phyloP scores from a whole-genome alignment of 306 rosid species.

The Cicer arietinum region DNA sequence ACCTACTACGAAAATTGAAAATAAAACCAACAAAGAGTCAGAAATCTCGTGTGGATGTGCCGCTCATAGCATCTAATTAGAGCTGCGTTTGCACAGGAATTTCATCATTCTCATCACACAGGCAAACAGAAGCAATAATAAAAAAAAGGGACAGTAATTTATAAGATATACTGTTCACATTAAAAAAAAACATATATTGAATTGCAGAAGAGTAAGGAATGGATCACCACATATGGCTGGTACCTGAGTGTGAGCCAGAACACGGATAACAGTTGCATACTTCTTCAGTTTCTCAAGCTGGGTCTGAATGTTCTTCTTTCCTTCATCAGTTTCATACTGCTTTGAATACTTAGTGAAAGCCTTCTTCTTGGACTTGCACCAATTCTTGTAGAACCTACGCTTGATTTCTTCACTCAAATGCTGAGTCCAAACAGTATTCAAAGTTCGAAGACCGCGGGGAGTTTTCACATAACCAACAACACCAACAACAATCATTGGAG shows the following conservation, averaged over 20 bases:
- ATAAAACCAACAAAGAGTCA: constrained; percentile 32
- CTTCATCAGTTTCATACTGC: constrained; percentile 75
- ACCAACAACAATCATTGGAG: constrained; percentile 86
- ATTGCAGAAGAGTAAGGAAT: background rate
- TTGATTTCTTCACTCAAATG: constrained; percentile 81
- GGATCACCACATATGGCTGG: background rate
- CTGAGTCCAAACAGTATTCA: constrained; percentile 89
- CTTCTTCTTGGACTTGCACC: constrained; percentile 95
- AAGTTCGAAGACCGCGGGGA: constrained; percentile 84
- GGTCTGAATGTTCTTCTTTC: constrained; percentile 66
- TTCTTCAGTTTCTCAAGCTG: constrained; percentile 81
- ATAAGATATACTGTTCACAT: background rate
- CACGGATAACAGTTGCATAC: constrained; percentile 74
- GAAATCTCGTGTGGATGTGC: constrained; percentile 64
- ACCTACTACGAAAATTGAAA: background rate
- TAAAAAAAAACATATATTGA: background rate
- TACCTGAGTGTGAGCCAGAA: constrained; percentile 94
- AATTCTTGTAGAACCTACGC: constrained; percentile 85
- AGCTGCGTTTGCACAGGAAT: constrained; percentile 46
- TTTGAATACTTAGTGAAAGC: constrained; percentile 77
- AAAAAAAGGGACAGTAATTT: background rate
- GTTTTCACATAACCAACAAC: constrained; percentile 87
- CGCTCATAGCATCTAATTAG: constrained; percentile 48
- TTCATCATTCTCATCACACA: constrained; percentile 47
- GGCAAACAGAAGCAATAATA: background rate